Base-by-base conservation (phyloP, 2,329 filamentous ascomycete species). In the Neonectria magnoliae region DNA sequence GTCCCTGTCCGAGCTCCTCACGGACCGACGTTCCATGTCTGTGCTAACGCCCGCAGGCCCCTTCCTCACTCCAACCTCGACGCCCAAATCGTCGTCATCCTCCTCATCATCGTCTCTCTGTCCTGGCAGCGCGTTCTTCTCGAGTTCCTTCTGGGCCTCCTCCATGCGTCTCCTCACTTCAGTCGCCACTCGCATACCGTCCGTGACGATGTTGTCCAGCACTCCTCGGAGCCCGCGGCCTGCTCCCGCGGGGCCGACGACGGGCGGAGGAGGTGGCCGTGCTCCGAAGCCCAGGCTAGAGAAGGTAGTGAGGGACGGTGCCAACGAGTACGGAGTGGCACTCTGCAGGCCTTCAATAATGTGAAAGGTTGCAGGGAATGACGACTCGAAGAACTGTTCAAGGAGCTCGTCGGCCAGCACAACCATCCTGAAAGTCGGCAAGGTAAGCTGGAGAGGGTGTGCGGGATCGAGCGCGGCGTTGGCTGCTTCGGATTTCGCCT, bases 381-480 rank as follows among this genome's bases (percentile, higher is more conserved):
- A 97, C 1, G 93, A 93, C 81, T 99, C 96, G 77, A 99, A 99
- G 81, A 99, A 99, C 71, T 97, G 93, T 75, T 99, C 95, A 6
- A 99, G 88, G 1, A 97, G 87, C 78, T 99, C 96, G 75, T 99
- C 96, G 47, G 96, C 96, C 8, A 99, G 88, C 10, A 99, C 93
- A 4, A 99, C 94, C 96, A 99, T 99, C 69, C 96, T 91, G 86
- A 99, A 99, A 1, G 96, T 99, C 1, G 96, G 96, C 1, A 99
- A 86, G 1, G 96, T 98, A 75, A 99, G 98, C 77, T 98, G 92
- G 1, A 99, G 86, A 7, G 96, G 96, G 68, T 97, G 95, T 27
- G 93, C 91, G 3, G 96, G 96, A 76, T 99, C 94, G 4, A 99
- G 87, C 1, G 96, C 96, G 9, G 91, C 89, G 76, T 99, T 99